phyloP scores from a whole-genome alignment of 306 rosid species.

The Cucurbita argyrosperma region DNA sequence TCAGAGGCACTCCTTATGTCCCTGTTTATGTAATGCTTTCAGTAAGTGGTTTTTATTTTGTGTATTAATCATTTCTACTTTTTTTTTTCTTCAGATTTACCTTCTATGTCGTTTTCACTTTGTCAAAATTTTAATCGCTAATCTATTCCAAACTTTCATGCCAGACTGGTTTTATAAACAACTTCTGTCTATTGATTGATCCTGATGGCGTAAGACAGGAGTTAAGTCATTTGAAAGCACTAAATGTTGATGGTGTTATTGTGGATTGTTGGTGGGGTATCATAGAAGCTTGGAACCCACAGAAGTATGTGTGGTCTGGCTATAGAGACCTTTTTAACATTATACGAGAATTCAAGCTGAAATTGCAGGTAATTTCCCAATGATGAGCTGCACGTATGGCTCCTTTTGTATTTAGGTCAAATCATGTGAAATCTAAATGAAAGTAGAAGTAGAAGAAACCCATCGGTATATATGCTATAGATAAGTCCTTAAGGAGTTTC shows the following conservation, averaged over 20 bases:
- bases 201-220: conserved; percentile 70
- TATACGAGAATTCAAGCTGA: conserved; percentile 62
- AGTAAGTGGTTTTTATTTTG: conserved; percentile 30
- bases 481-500: not conserved
- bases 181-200: conserved; percentile 80
- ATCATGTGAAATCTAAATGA: not conserved
- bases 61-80: conserved; percentile 2
- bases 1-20: conserved; percentile 55
- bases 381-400: not conserved
- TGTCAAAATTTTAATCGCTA: conserved; percentile 3
- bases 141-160: conserved; percentile 17
- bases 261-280: conserved; percentile 99
- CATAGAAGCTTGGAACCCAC: conserved; percentile 81
- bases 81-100: not conserved
- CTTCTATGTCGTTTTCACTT: conserved; percentile 5
- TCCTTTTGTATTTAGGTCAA: not conserved
- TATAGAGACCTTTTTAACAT: conserved; percentile 74
- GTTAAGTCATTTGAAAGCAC: conserved; percentile 57
- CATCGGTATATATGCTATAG: not conserved
- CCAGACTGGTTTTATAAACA: conserved; percentile 67
- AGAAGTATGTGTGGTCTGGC: conserved; percentile 87
- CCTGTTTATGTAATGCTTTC: conserved; percentile 64
- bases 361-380: conserved; percentile 50
- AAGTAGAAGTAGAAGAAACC: not conserved
- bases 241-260: conserved; percentile 64